phyloP scores from a whole-genome alignment of 495 filamentous ascomycete genomes.

The Polyplosphaeria fusca region DNA sequence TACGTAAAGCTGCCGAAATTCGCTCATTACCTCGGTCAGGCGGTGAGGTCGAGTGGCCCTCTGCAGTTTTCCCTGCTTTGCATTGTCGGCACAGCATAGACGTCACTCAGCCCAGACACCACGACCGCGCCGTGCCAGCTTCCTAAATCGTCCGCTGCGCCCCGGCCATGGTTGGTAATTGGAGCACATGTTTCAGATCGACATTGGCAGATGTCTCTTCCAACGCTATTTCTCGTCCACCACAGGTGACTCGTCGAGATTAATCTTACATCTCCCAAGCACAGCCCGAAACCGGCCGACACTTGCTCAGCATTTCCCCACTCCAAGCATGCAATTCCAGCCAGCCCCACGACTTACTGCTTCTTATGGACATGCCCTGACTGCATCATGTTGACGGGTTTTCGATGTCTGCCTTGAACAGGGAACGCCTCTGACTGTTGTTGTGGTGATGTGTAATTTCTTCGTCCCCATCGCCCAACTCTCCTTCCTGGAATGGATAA shows the following conservation, averaged over 20 bases:
- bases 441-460: too few relatives aligned
- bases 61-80: conserved; percentile 3
- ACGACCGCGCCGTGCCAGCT: neutral
- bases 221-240: neutral
- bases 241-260: neutral
- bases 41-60: conserved; percentile 1
- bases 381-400: too few relatives aligned
- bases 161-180: neutral
- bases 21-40: conserved; percentile 3
- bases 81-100: neutral
- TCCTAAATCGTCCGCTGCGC: neutral
- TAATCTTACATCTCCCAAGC: too few relatives aligned
- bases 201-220: neutral
- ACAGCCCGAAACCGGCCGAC: too few relatives aligned
- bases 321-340: too few relatives aligned
- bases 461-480: too few relatives aligned
- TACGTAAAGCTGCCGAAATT: conserved; percentile 5
- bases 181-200: neutral
- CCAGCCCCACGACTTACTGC: too few relatives aligned
- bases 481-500: too few relatives aligned
- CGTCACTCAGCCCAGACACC: neutral
- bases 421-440: too few relatives aligned
- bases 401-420: too few relatives aligned
- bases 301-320: too few relatives aligned
- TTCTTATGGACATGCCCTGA: too few relatives aligned